Conservation (phyloP, 495 filamentous ascomycete species). For the Trichoderma reesei region DNA sequence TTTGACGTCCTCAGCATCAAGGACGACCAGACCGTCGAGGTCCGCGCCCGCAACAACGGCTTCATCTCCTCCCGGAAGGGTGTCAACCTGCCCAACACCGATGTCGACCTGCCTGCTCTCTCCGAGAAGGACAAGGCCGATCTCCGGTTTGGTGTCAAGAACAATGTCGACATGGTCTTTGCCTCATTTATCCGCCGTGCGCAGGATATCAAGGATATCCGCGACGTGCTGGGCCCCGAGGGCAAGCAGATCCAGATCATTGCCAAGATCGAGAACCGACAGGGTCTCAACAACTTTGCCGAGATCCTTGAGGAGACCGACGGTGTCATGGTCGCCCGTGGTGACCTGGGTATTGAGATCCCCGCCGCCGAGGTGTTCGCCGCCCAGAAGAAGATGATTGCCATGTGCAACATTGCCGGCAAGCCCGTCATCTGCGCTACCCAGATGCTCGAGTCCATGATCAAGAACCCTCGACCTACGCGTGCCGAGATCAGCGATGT, state of each 20-base stretch:
- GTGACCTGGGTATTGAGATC: slow-evolving; percentile 97
- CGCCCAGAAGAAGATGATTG: slow-evolving; percentile 99
- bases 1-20: slow-evolving; percentile 85
- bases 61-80: slow-evolving; percentile 97
- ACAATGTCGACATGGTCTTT: slow-evolving; percentile 97
- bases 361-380: slow-evolving; percentile 96
- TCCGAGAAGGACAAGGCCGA: slow-evolving; percentile 98
- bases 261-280: slow-evolving; percentile 99
- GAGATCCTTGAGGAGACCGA: slow-evolving; percentile 95
- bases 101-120: slow-evolving; percentile 93
- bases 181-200: slow-evolving; percentile 95
- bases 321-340: slow-evolving; percentile 99
- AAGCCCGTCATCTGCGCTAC: slow-evolving; percentile 92
- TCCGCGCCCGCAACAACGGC: slow-evolving; percentile 86
- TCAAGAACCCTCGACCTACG: slow-evolving; percentile 96
- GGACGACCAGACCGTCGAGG: slow-evolving; percentile 78
- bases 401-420: slow-evolving; percentile 98
- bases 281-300: slow-evolving; percentile 95
- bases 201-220: slow-evolving; percentile 84
- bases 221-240: slow-evolving; percentile 81
- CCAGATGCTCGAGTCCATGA: slow-evolving; percentile 88
- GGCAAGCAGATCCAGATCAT: slow-evolving; percentile 98
- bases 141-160: slow-evolving; percentile 90
- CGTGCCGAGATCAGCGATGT: slow-evolving; percentile 96
- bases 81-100: slow-evolving; percentile 96